Evolutionary conservation across 805 yeast genomes (phyloP).

Genomic region (Schizosaccharomyces osmophilus): DNA sequence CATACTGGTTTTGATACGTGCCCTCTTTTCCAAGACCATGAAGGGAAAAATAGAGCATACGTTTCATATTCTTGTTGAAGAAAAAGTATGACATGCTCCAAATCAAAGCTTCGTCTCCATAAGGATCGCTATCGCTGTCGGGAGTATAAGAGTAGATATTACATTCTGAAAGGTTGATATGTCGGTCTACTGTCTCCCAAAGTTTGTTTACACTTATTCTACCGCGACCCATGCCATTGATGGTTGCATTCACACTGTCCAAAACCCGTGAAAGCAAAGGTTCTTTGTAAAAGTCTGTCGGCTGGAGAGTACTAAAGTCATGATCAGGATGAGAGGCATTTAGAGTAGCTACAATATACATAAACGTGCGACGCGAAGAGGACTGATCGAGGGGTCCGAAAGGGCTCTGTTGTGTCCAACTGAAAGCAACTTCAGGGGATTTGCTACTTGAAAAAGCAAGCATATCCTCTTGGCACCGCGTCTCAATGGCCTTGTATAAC

Average conservation of each 20-base stretch:
- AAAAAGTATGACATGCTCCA: conserved; percentile 81
- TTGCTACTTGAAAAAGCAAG: conserved; percentile 3
- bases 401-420: conserved; percentile 19
- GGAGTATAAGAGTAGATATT: conserved; percentile 14
- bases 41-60: conserved; percentile 69
- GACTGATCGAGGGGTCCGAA: conserved; percentile 77
- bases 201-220: conserved; percentile 10
- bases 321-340: conserved; percentile 91
- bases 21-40: conserved; percentile 21
- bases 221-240: conserved; percentile 33
- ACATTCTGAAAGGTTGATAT: conserved; percentile 46
- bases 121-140: conserved; percentile 2
- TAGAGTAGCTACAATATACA: conserved; percentile 68
- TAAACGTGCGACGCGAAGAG: conserved; percentile 73
- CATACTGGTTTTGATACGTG: not conserved
- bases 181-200: conserved; percentile 71
- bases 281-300: conserved; percentile 42
- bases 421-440: conserved; percentile 11
- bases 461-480: conserved; percentile 15
- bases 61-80: conserved; percentile 69
- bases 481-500: conserved; percentile 55
- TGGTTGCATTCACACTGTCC: conserved; percentile 50
- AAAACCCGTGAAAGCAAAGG: conserved; percentile 18
- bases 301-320: conserved; percentile 71
- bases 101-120: conserved; percentile 12